Evolutionary conservation across 2,329 filamentous ascomycete genomes (phyloP), one percentile per base, ranked within the genome.

Genomic region (Ascochyta koolunga): DNA sequence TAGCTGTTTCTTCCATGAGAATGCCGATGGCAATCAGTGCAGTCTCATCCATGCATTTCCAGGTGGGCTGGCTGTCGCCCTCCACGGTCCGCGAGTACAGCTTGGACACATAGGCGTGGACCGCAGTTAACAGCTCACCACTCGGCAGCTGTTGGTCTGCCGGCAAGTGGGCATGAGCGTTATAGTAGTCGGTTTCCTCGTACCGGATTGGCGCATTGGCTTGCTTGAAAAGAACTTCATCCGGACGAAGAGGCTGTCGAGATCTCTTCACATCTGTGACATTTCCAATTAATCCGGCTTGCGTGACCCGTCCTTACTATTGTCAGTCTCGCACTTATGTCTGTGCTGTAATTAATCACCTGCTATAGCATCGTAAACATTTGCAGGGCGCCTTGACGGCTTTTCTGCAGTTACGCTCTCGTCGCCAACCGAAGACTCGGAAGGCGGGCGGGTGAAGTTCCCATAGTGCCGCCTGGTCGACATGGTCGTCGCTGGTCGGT

Each of bases 1-100:
- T 79, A 15, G 83, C 80, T 2, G 84, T 83, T 73, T 93, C 90
- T 74, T 93, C 89, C 36, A 93, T 76, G 51, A 93, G 73, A 42
- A 93, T 85, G 1, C 89, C 89, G 65, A 93, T 80, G 1, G 89
- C 89, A 48, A 93, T 76, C 53, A 93, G 78, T 4, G 89, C 89
- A 13, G 89, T 91, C 76, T 91, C 90, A 67, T 93, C 89, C 83
- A 93, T 85, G 71, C 85, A 89, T 59, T 81, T 76, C 61, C 79
- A 82, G 46, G 80, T 76, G 22, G 63, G 60, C 16, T 62, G 70
- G n/a, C 40, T 50, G 7, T 54, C 58, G 1, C 47, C 36, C 29
- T 54, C 38, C 5, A 57, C 50, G 16, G 67, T 74, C 3, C 58
- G 55, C 1, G 61, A 78, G 74, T 91, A 92, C 70, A 86, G 89